A percentile compares a stretch with the other conserved stretches of the same genome.
Evolutionary conservation across 2,329 filamentous ascomycete genomes (phyloP).

Genomic region (Colletotrichum lini): DNA sequence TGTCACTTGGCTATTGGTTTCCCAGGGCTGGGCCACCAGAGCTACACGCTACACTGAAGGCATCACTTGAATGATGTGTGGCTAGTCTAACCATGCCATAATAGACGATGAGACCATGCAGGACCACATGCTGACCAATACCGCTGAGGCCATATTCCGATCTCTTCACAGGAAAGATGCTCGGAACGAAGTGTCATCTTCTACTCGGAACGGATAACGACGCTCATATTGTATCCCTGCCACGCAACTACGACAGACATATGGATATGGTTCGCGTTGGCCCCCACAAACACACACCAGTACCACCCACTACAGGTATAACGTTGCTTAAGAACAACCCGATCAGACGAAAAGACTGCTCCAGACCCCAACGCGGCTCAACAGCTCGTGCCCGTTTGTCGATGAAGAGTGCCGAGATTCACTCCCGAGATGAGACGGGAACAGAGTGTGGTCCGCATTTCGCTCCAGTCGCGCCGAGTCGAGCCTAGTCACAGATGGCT

Average conservation of each 20-base stretch:
- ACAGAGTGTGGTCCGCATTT: conserved; percentile 20
- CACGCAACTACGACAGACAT: too few species aligned
- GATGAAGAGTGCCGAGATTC: conserved; percentile 25
- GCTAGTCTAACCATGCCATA: too few species aligned
- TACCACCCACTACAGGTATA: neutral
- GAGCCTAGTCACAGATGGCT: neutral
- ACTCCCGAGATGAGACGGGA: conserved; percentile 20
- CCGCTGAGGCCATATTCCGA: neutral
- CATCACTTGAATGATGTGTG: too few species aligned
- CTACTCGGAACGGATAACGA: neutral
- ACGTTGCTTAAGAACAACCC: neutral
- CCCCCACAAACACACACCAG: conserved; percentile 6
- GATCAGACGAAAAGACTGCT: neutral
- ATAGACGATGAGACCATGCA: neutral
- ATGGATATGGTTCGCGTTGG: conserved; percentile 1
- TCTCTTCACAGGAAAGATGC: neutral
- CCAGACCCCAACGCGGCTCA: neutral
- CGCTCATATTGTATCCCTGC: neutral
- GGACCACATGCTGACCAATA: neutral
- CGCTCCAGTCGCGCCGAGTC: conserved; percentile 20
- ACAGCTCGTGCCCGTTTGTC: neutral
- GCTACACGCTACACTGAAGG: too few species aligned
- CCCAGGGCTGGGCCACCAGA: neutral
- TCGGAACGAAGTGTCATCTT: too few species aligned
- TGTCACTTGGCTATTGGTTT: too few species aligned